Percentiles rank a stretch among this genome's conserved stretches.
Conservation (phyloP, 164 flowering plant species). For the Aristolochia fimbriata region DNA sequence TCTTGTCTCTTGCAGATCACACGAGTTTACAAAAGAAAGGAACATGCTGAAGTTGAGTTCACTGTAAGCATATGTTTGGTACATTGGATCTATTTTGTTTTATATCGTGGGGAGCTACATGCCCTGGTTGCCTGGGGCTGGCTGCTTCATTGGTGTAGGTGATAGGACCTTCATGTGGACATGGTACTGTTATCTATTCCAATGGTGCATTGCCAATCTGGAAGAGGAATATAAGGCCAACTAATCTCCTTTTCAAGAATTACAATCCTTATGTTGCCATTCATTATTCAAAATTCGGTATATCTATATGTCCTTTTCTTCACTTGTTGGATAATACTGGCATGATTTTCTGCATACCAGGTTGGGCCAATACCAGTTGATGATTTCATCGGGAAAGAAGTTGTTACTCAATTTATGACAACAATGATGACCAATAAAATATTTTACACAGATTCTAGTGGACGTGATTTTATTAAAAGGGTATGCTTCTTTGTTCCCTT, state of each 20-base stretch:
- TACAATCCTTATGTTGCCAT: too few relatives aligned
- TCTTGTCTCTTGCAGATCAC: constrained; percentile 39
- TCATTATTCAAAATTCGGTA: background rate
- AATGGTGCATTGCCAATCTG: too few relatives aligned
- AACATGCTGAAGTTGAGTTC: constrained; percentile 49
- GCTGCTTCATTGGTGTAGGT: too few relatives aligned
- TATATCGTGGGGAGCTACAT: too few relatives aligned
- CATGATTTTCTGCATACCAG: constrained; percentile 10
- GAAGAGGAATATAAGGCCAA: too few relatives aligned
- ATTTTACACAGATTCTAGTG: constrained; percentile 89
- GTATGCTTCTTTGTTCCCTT: constrained; percentile 21
- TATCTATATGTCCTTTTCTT: background rate
- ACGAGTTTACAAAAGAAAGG: constrained; percentile 60
- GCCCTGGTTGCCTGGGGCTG: too few relatives aligned
- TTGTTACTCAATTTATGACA: constrained; percentile 52
- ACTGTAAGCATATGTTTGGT: constrained; percentile 24
- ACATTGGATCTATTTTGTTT: background rate
- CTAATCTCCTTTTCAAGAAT: too few relatives aligned
- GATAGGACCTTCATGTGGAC: too few relatives aligned
- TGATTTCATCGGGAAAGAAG: constrained; percentile 80
- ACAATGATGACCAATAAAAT: constrained; percentile 56
- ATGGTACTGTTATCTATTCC: too few relatives aligned
- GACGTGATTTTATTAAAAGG: constrained; percentile 87
- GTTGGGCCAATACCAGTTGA: constrained; percentile 39
- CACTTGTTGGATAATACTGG: background rate